Evolutionary conservation across 2,329 filamentous ascomycete genomes (phyloP), one percentile per base, ranked within the genome.

Genomic region (Lachnum nothofagi): DNA sequence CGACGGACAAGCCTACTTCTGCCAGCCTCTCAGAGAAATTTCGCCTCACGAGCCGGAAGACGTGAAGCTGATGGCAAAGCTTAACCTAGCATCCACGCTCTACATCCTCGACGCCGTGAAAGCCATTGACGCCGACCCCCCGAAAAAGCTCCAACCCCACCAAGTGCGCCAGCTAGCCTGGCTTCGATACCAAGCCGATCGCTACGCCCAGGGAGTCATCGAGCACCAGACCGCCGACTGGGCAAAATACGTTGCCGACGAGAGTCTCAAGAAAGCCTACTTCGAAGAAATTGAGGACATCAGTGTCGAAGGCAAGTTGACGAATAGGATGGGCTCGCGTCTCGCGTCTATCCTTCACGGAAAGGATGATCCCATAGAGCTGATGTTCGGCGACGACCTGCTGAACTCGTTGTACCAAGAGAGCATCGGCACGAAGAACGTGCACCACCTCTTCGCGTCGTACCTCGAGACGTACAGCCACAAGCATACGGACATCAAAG

Each of bases 401-500:
- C 20, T 51, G 5, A 31, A 34, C 19, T 2, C 44, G 4, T 44
- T 47, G 27, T 51, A 51, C 24, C 4, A 12, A 16, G 14, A 33
- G 6, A 19, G 9, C 5, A 9, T 37, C 3, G 22, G 23, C 4
- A 22, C 23, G 5, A n/a, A 33, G 2, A 4, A 17, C 2, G 2
- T 6, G 12, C 24, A 33, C 16, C 3, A 2, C 4, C 6, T 5
- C 3, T 2, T 42, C 3, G n/a, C 4, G 3, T 2, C 23, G 8
- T 10, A 44, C 22, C 4, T 42, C 1, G 20, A 29, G 7, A 16
- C 25, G 12, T 9, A 10, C 20, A 44, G 31, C 12, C 51, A 54
- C 24, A 52, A 58, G 38, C 44, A 52, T 20, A 52, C 54, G 2
- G 44, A 42, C 9, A 17, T 51, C 23, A 50, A 52, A 33, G 46